Evolutionary conservation across 2,329 filamentous ascomycete species (phyloP), one percentile per base, ranked within the genome.

Genomic region (Penicillium sp.): DNA sequence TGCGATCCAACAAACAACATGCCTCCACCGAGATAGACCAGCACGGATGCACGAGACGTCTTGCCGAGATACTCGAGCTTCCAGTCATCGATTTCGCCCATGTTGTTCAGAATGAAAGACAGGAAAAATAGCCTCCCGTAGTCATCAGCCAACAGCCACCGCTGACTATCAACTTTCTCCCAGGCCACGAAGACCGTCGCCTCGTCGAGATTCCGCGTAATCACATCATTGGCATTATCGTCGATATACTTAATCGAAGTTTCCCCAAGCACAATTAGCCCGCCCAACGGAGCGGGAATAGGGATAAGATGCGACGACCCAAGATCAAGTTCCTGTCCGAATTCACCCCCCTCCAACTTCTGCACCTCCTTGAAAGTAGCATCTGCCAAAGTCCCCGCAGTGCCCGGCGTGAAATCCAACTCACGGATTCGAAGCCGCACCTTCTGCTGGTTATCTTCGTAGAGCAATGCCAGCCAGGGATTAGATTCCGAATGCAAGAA

Each of bases 181-280:
- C 93, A 99, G 2, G 91, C 86, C n/a, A 94, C 88, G 64, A 95
- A 97, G 35, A 96, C 87, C 3, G 88, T 91, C 0, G 91, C 84
- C 54, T 93, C 86, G 1, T 84, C 79, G 3, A 97, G 75, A 0
- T 80, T 76, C 9, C 86, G 81, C 18, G 86, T 83, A 13, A 91
- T 81, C 13, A 81, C 81, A 34, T 85, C 82, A 59, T 87, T 86
- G 25, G 77, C 89, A 34, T 88, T 81, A 57, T 91, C 89, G 65
- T 96, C 89, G 56, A 94, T 86, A 70, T 97, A 97, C 9, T 87
- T 84, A 55, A 99, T 82, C 2, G 86, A 86, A 0, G 90, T 95
- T 74, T 92, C 89, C 21, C 89, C 89, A 8, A 93, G 80, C 2
- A 92, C 83, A 40, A 94, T 79, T 4, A 92, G 73, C 6, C 90